These are phyloP conservation scores for Curvularia verruculosa DNA, from an alignment of 2,329 filamentous ascomycete species.

Conservation along the genomic window DNA sequence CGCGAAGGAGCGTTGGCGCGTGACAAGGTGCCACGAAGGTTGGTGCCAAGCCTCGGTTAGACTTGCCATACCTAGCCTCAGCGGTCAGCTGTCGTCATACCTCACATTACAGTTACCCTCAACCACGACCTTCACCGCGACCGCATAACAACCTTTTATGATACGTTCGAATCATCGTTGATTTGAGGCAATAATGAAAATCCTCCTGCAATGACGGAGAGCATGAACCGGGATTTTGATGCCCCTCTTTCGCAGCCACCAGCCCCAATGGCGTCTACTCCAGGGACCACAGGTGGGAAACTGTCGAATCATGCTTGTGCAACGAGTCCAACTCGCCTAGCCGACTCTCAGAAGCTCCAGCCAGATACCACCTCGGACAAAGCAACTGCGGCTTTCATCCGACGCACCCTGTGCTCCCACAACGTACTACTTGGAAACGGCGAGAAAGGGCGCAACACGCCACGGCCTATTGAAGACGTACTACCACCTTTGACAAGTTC, in stretches of 20 bases:
- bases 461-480: slow-evolving; percentile 75
- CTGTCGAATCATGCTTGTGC: slow-evolving; percentile 24
- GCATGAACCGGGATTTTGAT: slow-evolving; percentile 28
- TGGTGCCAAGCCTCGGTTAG: slow-evolving; percentile 30
- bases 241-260: slow-evolving; percentile 32
- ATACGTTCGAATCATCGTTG: slow-evolving; percentile 11
- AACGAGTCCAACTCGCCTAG: slow-evolving; percentile 21
- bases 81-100: slow-evolving; percentile 25
- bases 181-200: slow-evolving; percentile 24
- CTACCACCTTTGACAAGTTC: slow-evolving; percentile 91
- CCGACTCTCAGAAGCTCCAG: slow-evolving; percentile 34
- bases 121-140: slow-evolving; percentile 17
- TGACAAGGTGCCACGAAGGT: slow-evolving; percentile 4
- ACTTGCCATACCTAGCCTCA: slow-evolving; percentile 6
- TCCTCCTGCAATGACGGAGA: slow-evolving; percentile 36
- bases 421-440: slow-evolving; percentile 54
- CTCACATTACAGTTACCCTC: slow-evolving; percentile 11
- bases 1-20: slow-evolving; percentile 6
- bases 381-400: slow-evolving; percentile 80
- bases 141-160: slow-evolving; percentile 17
- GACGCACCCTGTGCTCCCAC: slow-evolving; percentile 81
- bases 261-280: slow-evolving; percentile 20
- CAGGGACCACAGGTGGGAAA: slow-evolving; percentile 18
- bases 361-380: slow-evolving; percentile 68
- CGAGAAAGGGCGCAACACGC: slow-evolving; percentile 63